phyloP scores from a whole-genome alignment of 1,284 basidiomycete species.

The Kwoniella shivajii region DNA sequence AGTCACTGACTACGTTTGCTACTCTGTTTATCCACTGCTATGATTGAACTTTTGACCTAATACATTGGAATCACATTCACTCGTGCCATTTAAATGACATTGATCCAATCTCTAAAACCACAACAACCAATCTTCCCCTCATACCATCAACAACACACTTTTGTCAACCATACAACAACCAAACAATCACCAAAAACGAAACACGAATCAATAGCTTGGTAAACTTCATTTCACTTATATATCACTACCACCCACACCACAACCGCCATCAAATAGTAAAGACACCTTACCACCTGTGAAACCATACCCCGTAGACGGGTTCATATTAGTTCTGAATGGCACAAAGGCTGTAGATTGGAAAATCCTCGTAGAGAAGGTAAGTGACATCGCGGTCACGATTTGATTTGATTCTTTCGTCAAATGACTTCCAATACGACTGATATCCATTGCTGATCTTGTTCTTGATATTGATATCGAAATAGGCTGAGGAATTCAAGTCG shows the following conservation, averaged over 20 bases:
- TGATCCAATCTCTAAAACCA: too few relatives aligned
- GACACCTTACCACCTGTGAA: conserved; percentile 21
- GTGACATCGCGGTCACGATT: neutral
- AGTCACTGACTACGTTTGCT: too few relatives aligned
- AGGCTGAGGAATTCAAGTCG: conserved; percentile 18
- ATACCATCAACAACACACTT: neutral
- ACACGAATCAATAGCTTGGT: conserved; percentile 28
- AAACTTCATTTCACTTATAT: conserved; percentile 18
- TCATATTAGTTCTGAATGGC: conserved; percentile 37
- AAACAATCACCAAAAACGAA: too few relatives aligned
- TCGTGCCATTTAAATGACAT: too few relatives aligned
- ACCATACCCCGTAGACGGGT: conserved; percentile 17
- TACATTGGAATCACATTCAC: too few relatives aligned
- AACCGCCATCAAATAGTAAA: conserved; percentile 1
- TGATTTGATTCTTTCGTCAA: neutral
- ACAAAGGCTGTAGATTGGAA: conserved; percentile 28
- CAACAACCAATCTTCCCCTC: neutral
- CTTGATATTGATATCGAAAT: neutral
- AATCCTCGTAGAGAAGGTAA: conserved; percentile 27
- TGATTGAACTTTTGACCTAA: too few relatives aligned
- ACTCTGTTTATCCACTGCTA: too few relatives aligned
- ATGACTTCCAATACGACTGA: too few relatives aligned
- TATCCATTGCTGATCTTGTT: neutral
- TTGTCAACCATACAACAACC: too few relatives aligned
- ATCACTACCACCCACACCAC: conserved; percentile 4